phyloP scores from a whole-genome alignment of 2,329 filamentous ascomycete species.

The Parastagonospora nodorum region DNA sequence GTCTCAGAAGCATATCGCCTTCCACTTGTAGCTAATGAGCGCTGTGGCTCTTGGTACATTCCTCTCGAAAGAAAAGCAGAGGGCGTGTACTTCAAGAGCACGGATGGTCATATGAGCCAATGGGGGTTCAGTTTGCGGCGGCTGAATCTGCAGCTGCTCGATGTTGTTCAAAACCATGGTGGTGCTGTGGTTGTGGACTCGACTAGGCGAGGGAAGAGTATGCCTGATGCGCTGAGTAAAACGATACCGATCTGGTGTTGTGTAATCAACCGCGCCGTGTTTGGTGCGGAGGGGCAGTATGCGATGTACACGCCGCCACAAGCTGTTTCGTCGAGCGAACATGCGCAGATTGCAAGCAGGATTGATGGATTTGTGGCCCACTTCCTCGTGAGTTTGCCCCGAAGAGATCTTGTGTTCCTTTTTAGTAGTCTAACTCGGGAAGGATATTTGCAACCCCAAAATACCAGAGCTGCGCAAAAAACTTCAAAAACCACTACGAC shows the following conservation, averaged over 20 bases:
- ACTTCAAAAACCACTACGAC: constrained; percentile 73
- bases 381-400: constrained; percentile 47
- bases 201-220: constrained; percentile 88
- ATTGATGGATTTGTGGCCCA: constrained; percentile 62
- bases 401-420: background rate
- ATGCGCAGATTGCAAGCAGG: constrained; percentile 73
- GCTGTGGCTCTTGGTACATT: constrained; percentile 97
- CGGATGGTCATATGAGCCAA: constrained; percentile 87
- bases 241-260: constrained; percentile 93
- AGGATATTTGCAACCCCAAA: constrained; percentile 65
- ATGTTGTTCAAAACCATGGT: constrained; percentile 67
- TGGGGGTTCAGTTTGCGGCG: constrained; percentile 89
- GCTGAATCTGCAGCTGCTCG: constrained; percentile 81
- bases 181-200: constrained; percentile 92
- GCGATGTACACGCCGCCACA: constrained; percentile 72
- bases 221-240: constrained; percentile 93
- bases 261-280: constrained; percentile 80
- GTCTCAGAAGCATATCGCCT: constrained; percentile 63
- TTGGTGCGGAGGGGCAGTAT: constrained; percentile 64
- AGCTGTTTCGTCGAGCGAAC: constrained; percentile 75
- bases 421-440: constrained; percentile 1
- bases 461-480: constrained; percentile 59
- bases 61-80: constrained; percentile 65
- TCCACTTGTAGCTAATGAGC: constrained; percentile 87
- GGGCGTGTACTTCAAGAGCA: constrained; percentile 96